These are phyloP conservation scores for Taphrina wiesneri DNA, from an alignment of 1,139 yeast species.

Conservation along the genomic window DNA sequence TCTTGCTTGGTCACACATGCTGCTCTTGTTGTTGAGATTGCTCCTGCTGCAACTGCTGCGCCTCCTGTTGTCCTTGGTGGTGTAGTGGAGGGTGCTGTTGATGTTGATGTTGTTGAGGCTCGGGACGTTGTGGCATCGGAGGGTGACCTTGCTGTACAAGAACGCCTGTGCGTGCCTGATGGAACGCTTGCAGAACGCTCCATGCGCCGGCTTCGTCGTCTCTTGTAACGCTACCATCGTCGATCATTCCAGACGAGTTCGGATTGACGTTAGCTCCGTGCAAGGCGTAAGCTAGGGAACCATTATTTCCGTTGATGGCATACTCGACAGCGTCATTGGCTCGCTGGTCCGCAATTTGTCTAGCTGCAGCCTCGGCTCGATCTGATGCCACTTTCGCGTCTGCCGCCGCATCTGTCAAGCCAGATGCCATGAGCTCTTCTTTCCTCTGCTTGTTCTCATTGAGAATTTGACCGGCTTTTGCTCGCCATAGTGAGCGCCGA, in stretches of 20 bases:
- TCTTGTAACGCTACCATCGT: conserved; percentile 17
- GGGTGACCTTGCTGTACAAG: conserved; percentile 14
- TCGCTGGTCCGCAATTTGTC: conserved; percentile 19
- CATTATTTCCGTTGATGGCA: conserved; percentile 16
- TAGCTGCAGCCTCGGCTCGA: conserved; percentile 10
- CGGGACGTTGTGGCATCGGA: conserved; percentile 10
- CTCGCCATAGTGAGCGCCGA: conserved; percentile 40
- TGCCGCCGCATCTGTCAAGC: conserved; percentile 1
- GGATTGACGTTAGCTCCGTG: conserved; percentile 13
- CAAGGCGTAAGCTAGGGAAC: conserved; percentile 15
- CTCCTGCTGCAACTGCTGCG: background rate
- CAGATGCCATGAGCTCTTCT: conserved; percentile 13
- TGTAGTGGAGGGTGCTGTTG: conserved; percentile 3
- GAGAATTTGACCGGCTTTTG: conserved; percentile 11
- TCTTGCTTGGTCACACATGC: background rate
- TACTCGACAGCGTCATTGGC: conserved; percentile 24
- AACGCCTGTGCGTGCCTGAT: conserved; percentile 20
- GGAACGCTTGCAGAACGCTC: conserved; percentile 19
- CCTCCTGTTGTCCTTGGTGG: background rate
- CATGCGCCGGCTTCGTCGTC: conserved; percentile 29
- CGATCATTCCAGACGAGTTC: background rate
- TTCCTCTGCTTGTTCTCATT: conserved; percentile 13
- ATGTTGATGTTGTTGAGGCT: background rate
- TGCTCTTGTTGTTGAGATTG: background rate
- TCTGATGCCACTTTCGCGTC: conserved; percentile 12